A percentile compares a stretch with the other conserved stretches of the same genome.
Conservation (phyloP, 1,284 basidiomycete genomes). For the Sporisorium iseilematis-ciliati region DNA sequence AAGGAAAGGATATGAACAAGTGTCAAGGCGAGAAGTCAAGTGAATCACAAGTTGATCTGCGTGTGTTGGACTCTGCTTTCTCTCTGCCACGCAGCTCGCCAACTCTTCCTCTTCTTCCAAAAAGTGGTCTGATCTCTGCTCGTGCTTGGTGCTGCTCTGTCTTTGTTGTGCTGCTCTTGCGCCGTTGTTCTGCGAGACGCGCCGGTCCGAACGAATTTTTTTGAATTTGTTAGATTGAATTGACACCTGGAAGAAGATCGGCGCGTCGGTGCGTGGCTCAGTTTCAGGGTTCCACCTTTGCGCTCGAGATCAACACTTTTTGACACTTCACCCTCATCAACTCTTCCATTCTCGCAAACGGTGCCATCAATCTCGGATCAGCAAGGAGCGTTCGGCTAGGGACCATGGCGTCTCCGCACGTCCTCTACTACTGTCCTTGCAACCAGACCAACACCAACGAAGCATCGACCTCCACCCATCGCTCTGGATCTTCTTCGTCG, state of each 20-base stretch:
- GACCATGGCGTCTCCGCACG: slow-evolving; percentile 29
- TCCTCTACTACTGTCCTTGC: slow-evolving; percentile 52
- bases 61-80: slow-evolving; percentile 24
- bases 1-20: not conserved
- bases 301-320: slow-evolving; percentile 31
- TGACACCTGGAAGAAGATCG: not conserved
- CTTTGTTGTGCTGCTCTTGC: not conserved
- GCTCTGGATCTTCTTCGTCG: slow-evolving; percentile 1
- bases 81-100: not conserved
- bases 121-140: slow-evolving; percentile 47
- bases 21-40: slow-evolving; percentile 1
- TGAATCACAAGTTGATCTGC: slow-evolving; percentile 14
- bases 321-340: slow-evolving; percentile 5
- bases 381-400: not conserved
- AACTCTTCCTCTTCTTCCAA: not conserved
- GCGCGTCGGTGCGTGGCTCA: too few species aligned
- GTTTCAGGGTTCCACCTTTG: not conserved
- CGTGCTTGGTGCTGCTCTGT: not conserved
- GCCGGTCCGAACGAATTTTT: not conserved
- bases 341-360: not conserved
- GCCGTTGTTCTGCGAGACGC: not conserved
- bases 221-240: not conserved
- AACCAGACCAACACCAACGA: slow-evolving; percentile 13
- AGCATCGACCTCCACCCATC: slow-evolving; percentile 3
- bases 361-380: not conserved